phyloP scores from a whole-genome alignment of 306 rosid species.

The Casuarina glauca region DNA sequence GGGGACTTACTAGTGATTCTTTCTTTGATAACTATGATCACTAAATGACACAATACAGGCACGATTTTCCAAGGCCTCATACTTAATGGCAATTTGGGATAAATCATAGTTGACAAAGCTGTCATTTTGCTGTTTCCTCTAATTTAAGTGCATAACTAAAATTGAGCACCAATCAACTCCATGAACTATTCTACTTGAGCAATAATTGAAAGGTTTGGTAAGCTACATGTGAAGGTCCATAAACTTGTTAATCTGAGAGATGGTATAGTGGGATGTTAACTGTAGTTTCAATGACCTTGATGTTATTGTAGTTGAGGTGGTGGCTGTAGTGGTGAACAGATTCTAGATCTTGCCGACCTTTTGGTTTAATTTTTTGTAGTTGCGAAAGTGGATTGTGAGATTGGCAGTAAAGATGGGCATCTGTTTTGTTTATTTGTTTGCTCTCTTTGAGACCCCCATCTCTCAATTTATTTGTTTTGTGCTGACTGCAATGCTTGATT shows the following conservation, averaged over 20 bases:
- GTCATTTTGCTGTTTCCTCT: no score
- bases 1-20: no score
- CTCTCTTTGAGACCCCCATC: no score
- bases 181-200: not conserved
- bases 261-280: not conserved
- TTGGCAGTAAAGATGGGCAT: not conserved
- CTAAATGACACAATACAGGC: no score
- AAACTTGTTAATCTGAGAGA: not conserved
- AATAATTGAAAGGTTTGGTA: not conserved
- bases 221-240: not conserved
- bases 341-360: not conserved
- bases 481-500: not conserved
- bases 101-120: no score
- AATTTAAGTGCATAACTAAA: no score
- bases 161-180: not conserved
- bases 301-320: not conserved
- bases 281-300: not conserved
- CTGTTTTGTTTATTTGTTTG: not conserved
- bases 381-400: not conserved
- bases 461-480: not conserved
- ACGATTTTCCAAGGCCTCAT: no score
- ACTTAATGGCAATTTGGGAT: no score
- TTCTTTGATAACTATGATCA: no score
- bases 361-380: not conserved
- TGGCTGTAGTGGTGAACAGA: not conserved